These are phyloP conservation scores for Monosporascus sp. DNA, from an alignment of 2,329 filamentous ascomycete genomes.

Conservation along the genomic window DNA sequence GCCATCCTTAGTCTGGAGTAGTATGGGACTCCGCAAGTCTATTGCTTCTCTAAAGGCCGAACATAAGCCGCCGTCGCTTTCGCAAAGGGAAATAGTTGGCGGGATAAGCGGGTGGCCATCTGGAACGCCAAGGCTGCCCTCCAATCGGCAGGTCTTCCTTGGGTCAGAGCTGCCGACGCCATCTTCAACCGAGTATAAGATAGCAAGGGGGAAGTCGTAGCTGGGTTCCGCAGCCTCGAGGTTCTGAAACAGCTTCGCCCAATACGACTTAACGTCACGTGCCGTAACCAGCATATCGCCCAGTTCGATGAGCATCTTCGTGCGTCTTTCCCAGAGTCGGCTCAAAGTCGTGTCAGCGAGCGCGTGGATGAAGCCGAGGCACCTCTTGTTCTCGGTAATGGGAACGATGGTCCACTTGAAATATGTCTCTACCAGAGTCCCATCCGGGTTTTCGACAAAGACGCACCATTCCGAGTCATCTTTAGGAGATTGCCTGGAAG, in stretches of 20 bases:
- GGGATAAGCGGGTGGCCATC: constrained; percentile 37
- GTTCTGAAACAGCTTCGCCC: constrained; percentile 38
- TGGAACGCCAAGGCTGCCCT: constrained; percentile 42
- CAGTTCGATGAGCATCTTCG: constrained; percentile 44
- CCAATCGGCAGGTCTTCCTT: constrained; percentile 33
- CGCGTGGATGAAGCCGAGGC: constrained; percentile 42
- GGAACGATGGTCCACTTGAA: constrained; percentile 43
- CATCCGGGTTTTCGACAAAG: constrained; percentile 37
- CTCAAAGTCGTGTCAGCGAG: constrained; percentile 41
- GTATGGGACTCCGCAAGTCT: constrained; percentile 29
- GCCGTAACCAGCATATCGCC: constrained; percentile 38
- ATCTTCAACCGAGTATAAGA: constrained; percentile 44
- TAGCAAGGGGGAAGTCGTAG: constrained; percentile 45
- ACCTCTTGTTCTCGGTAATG: constrained; percentile 35
- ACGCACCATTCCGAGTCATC: constrained; percentile 40
- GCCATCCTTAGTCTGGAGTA: constrained; percentile 39
- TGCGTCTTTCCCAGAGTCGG: constrained; percentile 42
- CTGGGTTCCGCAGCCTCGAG: constrained; percentile 36
- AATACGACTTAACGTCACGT: constrained; percentile 41
- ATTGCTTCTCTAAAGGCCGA: constrained; percentile 35
- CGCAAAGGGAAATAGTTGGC: constrained; percentile 28
- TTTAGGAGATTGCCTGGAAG: constrained; percentile 26
- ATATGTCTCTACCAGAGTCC: constrained; percentile 40
- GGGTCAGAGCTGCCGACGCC: constrained; percentile 26
- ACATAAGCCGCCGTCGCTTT: constrained; percentile 32